Percentiles rank a stretch among this genome's conserved stretches.
Conservation (phyloP, 2,329 filamentous ascomycete genomes). For the Xylaria hypoxylon region DNA sequence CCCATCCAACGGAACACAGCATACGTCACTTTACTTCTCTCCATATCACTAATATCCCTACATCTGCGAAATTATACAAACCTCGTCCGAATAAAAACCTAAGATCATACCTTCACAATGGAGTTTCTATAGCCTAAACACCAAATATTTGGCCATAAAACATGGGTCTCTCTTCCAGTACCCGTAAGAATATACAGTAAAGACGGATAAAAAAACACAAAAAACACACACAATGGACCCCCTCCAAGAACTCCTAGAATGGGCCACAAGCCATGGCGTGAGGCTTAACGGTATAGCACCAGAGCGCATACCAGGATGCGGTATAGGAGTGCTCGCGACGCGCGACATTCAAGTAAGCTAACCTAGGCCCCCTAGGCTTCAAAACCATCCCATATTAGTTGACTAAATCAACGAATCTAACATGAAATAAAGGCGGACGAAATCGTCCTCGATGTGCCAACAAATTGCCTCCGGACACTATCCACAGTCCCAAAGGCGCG, state of each 20-base stretch:
- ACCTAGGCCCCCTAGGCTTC: not conserved
- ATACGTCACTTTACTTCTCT: slow-evolving; percentile 2
- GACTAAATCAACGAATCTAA: not conserved
- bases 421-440: slow-evolving; percentile 63
- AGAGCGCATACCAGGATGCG: slow-evolving; percentile 75
- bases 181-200: not conserved
- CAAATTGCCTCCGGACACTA: slow-evolving; percentile 72
- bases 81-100: not conserved
- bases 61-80: not conserved
- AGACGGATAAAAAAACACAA: not conserved
- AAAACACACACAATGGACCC: slow-evolving; percentile 41
- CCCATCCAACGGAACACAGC: slow-evolving; percentile 24
- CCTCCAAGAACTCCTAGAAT: slow-evolving; percentile 69
- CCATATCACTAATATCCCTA: not conserved
- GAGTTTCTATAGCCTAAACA: slow-evolving; percentile 1
- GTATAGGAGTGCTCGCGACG: slow-evolving; percentile 81
- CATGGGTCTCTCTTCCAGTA: not conserved
- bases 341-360: slow-evolving; percentile 70
- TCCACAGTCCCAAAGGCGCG: slow-evolving; percentile 68
- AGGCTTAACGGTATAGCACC: slow-evolving; percentile 75
- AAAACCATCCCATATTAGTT: not conserved
- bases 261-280: slow-evolving; percentile 75
- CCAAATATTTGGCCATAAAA: not conserved
- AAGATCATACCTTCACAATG: not conserved
- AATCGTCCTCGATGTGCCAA: slow-evolving; percentile 73